Evolutionary conservation across 106 monocot species (phyloP).

Genomic region (Dendrobium catenatum): DNA sequence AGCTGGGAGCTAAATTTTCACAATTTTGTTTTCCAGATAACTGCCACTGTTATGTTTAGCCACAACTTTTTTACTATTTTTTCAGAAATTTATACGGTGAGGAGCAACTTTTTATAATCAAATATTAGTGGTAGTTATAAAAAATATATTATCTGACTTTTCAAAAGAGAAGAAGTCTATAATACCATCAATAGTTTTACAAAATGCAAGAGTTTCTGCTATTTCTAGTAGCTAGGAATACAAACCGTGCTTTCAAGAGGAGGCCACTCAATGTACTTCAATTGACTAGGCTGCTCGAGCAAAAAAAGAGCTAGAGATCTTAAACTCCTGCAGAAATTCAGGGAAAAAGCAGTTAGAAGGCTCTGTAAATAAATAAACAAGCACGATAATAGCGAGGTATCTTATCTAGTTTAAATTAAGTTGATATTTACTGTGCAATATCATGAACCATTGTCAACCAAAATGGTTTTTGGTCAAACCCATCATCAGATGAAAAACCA

Average conservation of each 20-base stretch:
- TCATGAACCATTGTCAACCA: conserved; percentile 51
- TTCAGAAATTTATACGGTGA: too few species aligned
- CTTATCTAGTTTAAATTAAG: neutral
- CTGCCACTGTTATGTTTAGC: too few species aligned
- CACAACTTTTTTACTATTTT: too few species aligned
- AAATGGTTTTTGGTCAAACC: conserved; percentile 35
- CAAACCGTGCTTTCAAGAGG: conserved; percentile 69
- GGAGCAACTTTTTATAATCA: too few species aligned
- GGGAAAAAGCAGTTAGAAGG: neutral
- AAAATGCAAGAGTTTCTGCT: neutral
- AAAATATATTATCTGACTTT: too few species aligned
- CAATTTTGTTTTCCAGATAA: too few species aligned
- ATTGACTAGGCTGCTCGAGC: conserved; percentile 79
- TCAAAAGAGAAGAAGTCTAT: too few species aligned
- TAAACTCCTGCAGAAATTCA: conserved; percentile 37
- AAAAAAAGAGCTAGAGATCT: conserved; percentile 55
- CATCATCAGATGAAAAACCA: conserved; percentile 12
- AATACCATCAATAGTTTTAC: too few species aligned
- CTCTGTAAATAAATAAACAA: neutral
- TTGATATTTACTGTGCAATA: conserved; percentile 26
- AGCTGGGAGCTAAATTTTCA: too few species aligned
- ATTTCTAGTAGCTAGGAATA: neutral
- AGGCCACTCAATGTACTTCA: conserved; percentile 95
- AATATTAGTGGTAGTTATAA: too few species aligned
- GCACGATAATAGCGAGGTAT: too few species aligned